Evolutionary conservation across 345 rosid species (phyloP).

Genomic region (Litchi chinensis): DNA sequence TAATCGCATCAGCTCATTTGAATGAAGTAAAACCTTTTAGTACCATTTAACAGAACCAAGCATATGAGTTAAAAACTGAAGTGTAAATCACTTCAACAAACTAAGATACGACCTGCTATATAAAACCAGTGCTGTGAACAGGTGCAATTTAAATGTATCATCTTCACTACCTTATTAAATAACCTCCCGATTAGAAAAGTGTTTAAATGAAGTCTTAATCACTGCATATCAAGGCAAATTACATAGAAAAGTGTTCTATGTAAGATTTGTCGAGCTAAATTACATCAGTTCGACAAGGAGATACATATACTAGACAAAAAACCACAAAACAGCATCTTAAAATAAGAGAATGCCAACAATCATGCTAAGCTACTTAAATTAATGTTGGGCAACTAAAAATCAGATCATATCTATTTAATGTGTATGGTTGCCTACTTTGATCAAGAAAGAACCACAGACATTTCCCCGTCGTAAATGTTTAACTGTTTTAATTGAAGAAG

Average conservation of each 20-base stretch:
- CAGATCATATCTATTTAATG: background rate
- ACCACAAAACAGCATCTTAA: background rate
- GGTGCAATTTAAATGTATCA: background rate
- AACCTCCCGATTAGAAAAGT: background rate
- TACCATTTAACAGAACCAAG: background rate
- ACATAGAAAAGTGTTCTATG: no score
- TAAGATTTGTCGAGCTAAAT: background rate
- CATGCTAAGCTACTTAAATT: background rate
- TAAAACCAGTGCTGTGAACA: background rate
- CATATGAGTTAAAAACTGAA: background rate
- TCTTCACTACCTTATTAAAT: background rate
- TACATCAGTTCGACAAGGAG: background rate
- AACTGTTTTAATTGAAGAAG: background rate
- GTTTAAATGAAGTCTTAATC: background rate
- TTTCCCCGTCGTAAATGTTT: no score
- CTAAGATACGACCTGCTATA: background rate
- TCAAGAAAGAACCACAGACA: background rate
- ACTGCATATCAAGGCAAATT: no score
- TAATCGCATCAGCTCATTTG: background rate
- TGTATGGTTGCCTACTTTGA: background rate
- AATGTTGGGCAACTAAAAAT: no score
- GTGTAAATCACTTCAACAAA: background rate
- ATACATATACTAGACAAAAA: background rate
- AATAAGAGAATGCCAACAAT: background rate
- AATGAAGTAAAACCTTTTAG: background rate